phyloP scores from a whole-genome alignment of 2,329 filamentous ascomycete species.

The Fusarium sp. region DNA sequence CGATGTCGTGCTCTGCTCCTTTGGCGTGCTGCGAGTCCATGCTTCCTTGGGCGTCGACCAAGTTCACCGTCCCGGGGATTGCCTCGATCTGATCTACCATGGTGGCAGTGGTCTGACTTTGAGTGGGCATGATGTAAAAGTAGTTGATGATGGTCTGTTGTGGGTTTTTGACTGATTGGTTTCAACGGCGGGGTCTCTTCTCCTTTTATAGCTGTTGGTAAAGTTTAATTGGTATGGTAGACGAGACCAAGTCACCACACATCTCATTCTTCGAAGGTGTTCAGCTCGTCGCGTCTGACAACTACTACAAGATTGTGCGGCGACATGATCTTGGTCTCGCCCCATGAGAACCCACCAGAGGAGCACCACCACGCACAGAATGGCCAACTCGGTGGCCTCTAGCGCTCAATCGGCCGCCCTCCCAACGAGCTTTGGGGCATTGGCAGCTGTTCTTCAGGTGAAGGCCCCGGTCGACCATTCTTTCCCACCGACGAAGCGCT shows the following conservation, averaged over 20 bases:
- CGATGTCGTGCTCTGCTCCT: background rate
- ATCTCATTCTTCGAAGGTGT: background rate
- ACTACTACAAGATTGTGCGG: background rate
- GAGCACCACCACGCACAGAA: background rate
- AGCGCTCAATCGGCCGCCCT: background rate
- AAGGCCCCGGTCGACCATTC: background rate
- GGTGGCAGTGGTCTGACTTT: background rate
- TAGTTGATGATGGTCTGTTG: background rate
- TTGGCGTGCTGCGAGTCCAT: background rate
- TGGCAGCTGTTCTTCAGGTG: background rate
- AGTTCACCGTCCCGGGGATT: background rate
- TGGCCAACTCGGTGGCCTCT: background rate
- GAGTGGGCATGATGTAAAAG: background rate
- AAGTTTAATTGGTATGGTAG: background rate
- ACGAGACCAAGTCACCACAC: background rate
- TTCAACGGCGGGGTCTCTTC: background rate
- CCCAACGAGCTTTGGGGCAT: background rate
- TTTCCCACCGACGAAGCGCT: background rate
- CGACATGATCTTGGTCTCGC: background rate
- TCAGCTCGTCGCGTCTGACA: background rate
- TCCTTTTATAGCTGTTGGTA: background rate
- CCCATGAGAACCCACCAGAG: background rate
- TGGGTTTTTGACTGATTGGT: background rate
- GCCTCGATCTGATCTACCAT: background rate
- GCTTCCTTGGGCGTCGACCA: background rate